Conservation (phyloP, 2,329 filamentous ascomycete species). For the Raffaelea ambrosiae region DNA sequence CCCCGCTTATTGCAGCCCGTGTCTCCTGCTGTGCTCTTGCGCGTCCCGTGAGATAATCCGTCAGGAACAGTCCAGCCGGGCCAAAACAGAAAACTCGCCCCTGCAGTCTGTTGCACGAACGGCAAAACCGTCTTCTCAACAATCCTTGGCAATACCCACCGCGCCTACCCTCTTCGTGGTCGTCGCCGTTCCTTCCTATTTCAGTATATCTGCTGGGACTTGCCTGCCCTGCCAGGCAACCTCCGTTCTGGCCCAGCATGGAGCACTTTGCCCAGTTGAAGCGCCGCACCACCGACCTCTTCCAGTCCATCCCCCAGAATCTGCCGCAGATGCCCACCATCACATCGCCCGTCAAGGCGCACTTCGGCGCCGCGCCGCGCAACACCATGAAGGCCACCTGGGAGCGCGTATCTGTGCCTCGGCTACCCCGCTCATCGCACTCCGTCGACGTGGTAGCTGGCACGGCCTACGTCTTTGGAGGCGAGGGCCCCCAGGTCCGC, state of each 20-base stretch:
- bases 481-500: conserved; percentile 50
- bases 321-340: conserved; percentile 20
- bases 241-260: conserved; percentile 24
- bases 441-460: conserved; percentile 51
- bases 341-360: conserved; percentile 15
- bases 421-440: conserved; percentile 66
- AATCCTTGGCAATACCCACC: no score
- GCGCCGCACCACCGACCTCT: conserved; percentile 45
- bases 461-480: conserved; percentile 62
- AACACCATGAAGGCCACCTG: conserved; percentile 47
- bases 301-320: conserved; percentile 37
- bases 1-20: no score
- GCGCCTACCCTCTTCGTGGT: no score
- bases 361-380: conserved; percentile 6
- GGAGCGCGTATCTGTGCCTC: conserved; percentile 46
- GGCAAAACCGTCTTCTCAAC: no score
- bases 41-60: no score
- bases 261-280: conserved; percentile 45
- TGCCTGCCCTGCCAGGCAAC: no score
- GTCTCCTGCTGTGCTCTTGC: no score
- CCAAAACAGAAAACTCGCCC: no score
- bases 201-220: no score
- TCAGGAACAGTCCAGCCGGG: no score
- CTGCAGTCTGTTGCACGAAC: no score
- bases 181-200: no score